Conservation (phyloP, 768 basidiomycete species). For the Solioccasus polychromus region DNA sequence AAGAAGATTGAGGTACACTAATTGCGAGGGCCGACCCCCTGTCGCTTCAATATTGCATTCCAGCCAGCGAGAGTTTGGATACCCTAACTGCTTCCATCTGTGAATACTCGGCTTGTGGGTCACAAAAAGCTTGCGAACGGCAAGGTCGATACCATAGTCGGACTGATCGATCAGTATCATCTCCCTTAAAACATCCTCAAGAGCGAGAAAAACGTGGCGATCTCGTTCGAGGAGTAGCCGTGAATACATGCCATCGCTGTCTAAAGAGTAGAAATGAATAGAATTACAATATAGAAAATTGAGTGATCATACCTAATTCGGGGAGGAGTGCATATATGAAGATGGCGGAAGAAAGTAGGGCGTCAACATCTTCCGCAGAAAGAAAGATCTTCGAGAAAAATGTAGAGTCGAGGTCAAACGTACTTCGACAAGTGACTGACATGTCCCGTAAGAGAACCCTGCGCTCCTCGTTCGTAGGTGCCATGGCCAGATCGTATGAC, state of each 20-base stretch:
- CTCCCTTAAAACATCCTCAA: not conserved
- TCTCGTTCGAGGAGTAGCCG: constrained; percentile 27
- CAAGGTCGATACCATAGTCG: constrained; percentile 14
- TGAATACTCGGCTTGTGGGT: too few species aligned
- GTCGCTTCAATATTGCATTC: constrained; percentile 7
- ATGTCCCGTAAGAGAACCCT: constrained; percentile 28
- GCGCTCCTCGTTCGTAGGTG: not conserved
- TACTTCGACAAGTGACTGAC: constrained; percentile 36
- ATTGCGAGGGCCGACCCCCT: constrained; percentile 1
- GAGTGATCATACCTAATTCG: too few species aligned
- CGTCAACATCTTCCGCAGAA: not conserved
- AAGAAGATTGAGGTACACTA: constrained; percentile 14
- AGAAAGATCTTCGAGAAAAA: not conserved
- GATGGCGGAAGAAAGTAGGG: not conserved
- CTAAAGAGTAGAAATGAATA: constrained; percentile 1
- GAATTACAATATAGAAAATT: too few species aligned
- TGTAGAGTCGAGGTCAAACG: not conserved
- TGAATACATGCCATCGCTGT: too few species aligned
- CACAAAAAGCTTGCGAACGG: constrained; percentile 4
- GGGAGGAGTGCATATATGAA: constrained; percentile 7
- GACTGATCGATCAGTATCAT: constrained; percentile 1
- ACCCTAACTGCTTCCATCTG: constrained; percentile 3
- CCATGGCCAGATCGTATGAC: constrained; percentile 8
- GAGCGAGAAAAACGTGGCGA: constrained; percentile 10
- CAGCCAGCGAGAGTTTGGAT: constrained; percentile 18